Conservation (phyloP, 345 rosid genomes). For the Salix caprea region DNA sequence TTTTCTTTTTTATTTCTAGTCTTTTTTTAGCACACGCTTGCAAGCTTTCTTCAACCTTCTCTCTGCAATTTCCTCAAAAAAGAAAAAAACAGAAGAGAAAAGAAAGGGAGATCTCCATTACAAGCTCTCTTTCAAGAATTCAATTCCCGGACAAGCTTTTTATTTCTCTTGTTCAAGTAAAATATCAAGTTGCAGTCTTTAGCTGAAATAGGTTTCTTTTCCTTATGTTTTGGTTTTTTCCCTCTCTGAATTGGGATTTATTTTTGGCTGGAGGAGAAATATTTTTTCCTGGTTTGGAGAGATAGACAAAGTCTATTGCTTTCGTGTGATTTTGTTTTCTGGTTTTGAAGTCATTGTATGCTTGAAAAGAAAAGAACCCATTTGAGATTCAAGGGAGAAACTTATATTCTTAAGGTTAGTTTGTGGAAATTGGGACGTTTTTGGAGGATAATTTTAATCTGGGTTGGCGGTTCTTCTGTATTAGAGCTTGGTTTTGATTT, state of each 20-base stretch:
- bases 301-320: not conserved
- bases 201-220: conserved; percentile 6
- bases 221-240: not conserved
- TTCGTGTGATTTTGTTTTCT: not conserved
- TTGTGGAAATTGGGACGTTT: conserved; percentile 13
- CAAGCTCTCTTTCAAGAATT: conserved; percentile 6
- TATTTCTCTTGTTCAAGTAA: conserved; percentile 3
- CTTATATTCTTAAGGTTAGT: conserved; percentile 17
- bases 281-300: conserved; percentile 34
- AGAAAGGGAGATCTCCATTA: not conserved
- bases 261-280: conserved; percentile 8
- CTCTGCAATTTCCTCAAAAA: conserved; percentile 13
- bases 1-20: conserved; percentile 14
- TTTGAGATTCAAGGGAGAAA: conserved; percentile 18
- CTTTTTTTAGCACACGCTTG: not conserved
- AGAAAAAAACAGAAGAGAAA: not conserved
- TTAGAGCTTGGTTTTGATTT: conserved; percentile 16
- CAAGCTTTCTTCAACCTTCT: conserved; percentile 11
- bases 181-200: not conserved
- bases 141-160: conserved; percentile 26
- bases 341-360: not conserved
- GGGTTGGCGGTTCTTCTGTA: conserved; percentile 15
- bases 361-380: conserved; percentile 1
- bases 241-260: conserved; percentile 44
- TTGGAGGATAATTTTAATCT: conserved; percentile 10